Evolutionary conservation across 345 rosid species (phyloP).

Genomic region (Turnera subulata): DNA sequence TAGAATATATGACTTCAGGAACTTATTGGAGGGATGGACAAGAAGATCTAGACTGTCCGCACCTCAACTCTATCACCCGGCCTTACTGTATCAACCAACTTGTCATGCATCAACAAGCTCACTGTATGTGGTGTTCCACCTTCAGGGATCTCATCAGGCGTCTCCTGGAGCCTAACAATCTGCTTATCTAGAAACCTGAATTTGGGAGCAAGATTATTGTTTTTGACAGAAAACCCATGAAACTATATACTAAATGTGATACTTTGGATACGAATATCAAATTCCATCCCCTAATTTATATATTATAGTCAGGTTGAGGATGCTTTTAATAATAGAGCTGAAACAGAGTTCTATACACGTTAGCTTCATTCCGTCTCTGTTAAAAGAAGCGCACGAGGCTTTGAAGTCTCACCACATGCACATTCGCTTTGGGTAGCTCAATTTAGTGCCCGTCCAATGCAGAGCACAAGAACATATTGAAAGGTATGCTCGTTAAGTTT

Average conservation of each 20-base stretch:
- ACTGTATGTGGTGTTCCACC: conserved; percentile 99
- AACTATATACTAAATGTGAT: background rate
- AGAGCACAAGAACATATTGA: too few relatives aligned
- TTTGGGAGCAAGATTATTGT: background rate
- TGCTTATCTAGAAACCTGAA: conserved; percentile 96
- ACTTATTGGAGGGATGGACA: background rate
- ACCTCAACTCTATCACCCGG: conserved; percentile 99
- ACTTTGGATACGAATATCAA: too few relatives aligned
- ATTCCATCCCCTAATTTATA: too few relatives aligned
- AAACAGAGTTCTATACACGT: too few relatives aligned
- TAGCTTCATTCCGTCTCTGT: too few relatives aligned
- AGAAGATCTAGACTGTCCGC: conserved; percentile 1
- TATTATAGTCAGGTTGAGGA: too few relatives aligned
- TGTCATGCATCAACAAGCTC: conserved; percentile 96
- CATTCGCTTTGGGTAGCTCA: too few relatives aligned
- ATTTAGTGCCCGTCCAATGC: too few relatives aligned
- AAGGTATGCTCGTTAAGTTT: too few relatives aligned
- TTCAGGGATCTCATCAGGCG: conserved; percentile 94
- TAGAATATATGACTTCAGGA: background rate
- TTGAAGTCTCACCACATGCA: too few relatives aligned
- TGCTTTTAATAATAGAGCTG: too few relatives aligned
- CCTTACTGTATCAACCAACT: conserved; percentile 89
- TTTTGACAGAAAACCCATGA: background rate
- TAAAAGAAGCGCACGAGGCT: too few relatives aligned
- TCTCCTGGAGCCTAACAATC: conserved; percentile 97